Evolutionary conservation across 768 basidiomycete genomes (phyloP).

Genomic region (Amanita muscaria): DNA sequence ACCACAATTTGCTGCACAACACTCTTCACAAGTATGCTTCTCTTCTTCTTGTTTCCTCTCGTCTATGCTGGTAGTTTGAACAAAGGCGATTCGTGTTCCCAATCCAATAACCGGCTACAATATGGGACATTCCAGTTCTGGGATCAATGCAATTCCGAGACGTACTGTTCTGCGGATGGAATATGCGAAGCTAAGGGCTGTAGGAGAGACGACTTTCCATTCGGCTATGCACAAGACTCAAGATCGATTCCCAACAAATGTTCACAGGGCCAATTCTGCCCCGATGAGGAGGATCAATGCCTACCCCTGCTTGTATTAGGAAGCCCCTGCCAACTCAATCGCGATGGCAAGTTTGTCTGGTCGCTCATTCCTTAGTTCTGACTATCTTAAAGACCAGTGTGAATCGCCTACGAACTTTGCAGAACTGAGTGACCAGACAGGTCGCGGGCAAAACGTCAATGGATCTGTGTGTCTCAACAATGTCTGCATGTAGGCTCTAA

Average conservation of each 20-base stretch:
- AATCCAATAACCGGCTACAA: constrained; percentile 57
- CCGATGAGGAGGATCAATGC: constrained; percentile 73
- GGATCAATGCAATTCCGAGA: constrained; percentile 65
- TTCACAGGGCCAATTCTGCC: constrained; percentile 59
- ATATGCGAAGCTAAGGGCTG: constrained; percentile 62
- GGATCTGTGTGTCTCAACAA: constrained; percentile 81
- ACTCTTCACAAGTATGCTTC: constrained; percentile 40
- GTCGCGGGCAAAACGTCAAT: constrained; percentile 66
- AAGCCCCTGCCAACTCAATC: constrained; percentile 74
- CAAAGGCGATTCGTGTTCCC: constrained; percentile 40
- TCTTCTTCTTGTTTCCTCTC: constrained; percentile 39
- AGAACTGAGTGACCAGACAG: constrained; percentile 54
- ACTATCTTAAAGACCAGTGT: constrained; percentile 78
- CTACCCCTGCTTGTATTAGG: constrained; percentile 49
- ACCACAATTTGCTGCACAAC: background rate
- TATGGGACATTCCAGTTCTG: constrained; percentile 72
- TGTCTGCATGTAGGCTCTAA: constrained; percentile 61
- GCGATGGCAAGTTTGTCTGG: constrained; percentile 54
- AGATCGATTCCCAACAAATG: constrained; percentile 52
- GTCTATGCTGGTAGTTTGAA: constrained; percentile 39
- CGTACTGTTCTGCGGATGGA: constrained; percentile 49
- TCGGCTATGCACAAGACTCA: constrained; percentile 44
- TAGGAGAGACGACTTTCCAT: constrained; percentile 69
- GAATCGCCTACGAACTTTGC: constrained; percentile 54
- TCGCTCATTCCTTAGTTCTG: too few species aligned